phyloP scores from a whole-genome alignment of 2,329 filamentous ascomycete species.

The Cryoendolithus antarcticus region DNA sequence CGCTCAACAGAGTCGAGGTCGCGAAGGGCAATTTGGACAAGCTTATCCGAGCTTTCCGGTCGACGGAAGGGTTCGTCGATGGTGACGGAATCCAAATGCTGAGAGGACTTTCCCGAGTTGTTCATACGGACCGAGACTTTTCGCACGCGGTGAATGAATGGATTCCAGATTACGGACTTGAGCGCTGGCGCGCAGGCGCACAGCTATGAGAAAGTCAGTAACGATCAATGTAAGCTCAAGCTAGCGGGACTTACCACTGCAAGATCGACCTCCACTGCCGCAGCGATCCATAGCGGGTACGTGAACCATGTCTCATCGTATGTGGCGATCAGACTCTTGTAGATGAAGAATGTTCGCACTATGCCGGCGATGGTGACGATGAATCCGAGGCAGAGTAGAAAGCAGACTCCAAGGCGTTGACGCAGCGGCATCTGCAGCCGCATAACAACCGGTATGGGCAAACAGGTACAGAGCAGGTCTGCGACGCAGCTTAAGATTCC shows the following conservation, averaged over 20 bases:
- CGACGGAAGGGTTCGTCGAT: neutral
- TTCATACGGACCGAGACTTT: conserved; percentile 5
- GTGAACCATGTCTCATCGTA: conserved; percentile 35
- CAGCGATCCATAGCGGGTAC: conserved; percentile 35
- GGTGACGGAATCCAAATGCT: too few relatives aligned
- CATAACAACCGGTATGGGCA: conserved; percentile 33
- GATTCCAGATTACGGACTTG: conserved; percentile 19
- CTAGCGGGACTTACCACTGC: conserved; percentile 27
- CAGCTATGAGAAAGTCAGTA: conserved; percentile 14
- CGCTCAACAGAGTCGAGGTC: neutral
- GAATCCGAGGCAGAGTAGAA: conserved; percentile 30
- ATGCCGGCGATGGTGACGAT: conserved; percentile 31
- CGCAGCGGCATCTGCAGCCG: conserved; percentile 29
- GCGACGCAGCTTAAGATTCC: conserved; percentile 32
- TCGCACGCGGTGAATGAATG: conserved; percentile 8
- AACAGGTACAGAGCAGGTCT: conserved; percentile 30
- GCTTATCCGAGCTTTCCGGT: neutral
- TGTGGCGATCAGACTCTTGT: conserved; percentile 27
- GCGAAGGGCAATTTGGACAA: neutral
- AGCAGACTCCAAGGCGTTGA: conserved; percentile 27
- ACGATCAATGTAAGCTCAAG: neutral
- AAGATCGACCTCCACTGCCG: conserved; percentile 34
- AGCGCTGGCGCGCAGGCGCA: conserved; percentile 27
- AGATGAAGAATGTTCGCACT: conserved; percentile 33
- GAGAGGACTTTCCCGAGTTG: too few relatives aligned